Percentiles rank a stretch among this genome's conserved stretches.
Evolutionary conservation across 129 eudicot species (phyloP).

Genomic region (Lactuca sativa): DNA sequence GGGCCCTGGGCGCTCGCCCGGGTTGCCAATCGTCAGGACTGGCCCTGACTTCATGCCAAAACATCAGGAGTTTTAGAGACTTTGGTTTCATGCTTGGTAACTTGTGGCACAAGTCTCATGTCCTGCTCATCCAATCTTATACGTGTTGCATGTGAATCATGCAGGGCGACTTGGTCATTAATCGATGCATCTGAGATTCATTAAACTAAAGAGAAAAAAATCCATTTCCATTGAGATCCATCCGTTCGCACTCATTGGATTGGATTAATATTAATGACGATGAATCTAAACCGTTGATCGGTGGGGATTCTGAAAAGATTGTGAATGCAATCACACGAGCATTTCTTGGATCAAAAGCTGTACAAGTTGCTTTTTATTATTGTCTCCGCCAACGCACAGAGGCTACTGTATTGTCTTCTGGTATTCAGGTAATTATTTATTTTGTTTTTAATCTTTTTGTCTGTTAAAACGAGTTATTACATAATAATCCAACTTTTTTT

Average conservation of each 20-base stretch:
- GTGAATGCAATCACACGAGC: slow-evolving; percentile 65
- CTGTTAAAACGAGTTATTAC: background rate
- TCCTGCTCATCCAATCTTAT: slow-evolving; percentile 74
- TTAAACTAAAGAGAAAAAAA: slow-evolving; percentile 37
- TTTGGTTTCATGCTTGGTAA: slow-evolving; percentile 62
- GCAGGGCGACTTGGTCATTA: slow-evolving; percentile 84
- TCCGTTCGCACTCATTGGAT: slow-evolving; percentile 45
- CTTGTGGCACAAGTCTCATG: slow-evolving; percentile 79
- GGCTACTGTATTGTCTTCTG: slow-evolving; percentile 52
- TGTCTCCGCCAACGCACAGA: slow-evolving; percentile 87
- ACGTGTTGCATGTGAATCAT: slow-evolving; percentile 89
- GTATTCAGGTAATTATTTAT: slow-evolving; percentile 59
- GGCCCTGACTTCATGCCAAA: slow-evolving; percentile 79
- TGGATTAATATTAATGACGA: slow-evolving; percentile 54
- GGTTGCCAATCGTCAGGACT: too few relatives aligned
- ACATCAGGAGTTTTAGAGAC: slow-evolving; percentile 58
- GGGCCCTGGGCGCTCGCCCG: too few relatives aligned
- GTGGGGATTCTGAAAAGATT: slow-evolving; percentile 49
- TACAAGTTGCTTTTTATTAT: slow-evolving; percentile 75
- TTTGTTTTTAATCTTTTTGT: background rate
- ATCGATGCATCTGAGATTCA: slow-evolving; percentile 73
- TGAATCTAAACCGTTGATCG: slow-evolving; percentile 42
- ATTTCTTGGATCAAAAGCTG: slow-evolving; percentile 77
- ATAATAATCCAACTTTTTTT: background rate
- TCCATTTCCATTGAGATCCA: slow-evolving; percentile 62